A percentile compares a stretch with the other conserved stretches of the same genome.
Evolutionary conservation across 2,329 filamentous ascomycete species (phyloP).

Genomic region (Thyridium curvatum): DNA sequence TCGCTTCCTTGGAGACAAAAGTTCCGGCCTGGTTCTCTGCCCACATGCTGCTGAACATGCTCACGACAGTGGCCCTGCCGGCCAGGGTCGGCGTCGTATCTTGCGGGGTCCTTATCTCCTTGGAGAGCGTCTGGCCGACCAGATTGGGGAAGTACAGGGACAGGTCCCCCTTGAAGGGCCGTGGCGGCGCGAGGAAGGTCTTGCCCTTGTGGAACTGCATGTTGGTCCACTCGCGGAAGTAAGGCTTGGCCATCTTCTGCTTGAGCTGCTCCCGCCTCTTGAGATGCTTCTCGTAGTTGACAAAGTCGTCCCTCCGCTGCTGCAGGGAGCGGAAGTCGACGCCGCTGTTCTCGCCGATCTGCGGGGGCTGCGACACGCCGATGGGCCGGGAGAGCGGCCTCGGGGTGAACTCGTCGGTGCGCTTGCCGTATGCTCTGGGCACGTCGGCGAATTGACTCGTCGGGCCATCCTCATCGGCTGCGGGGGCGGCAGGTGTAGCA

Average conservation of each 20-base stretch:
- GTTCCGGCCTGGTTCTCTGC: constrained; percentile 72
- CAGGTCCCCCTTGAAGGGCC: constrained; percentile 75
- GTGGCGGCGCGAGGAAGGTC: constrained; percentile 77
- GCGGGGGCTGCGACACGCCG: constrained; percentile 69
- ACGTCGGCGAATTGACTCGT: constrained; percentile 47
- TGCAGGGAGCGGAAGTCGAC: constrained; percentile 60
- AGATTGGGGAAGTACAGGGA: constrained; percentile 94
- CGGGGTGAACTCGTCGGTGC: constrained; percentile 48
- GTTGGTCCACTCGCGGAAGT: constrained; percentile 94
- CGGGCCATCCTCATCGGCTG: constrained; percentile 7
- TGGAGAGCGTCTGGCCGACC: constrained; percentile 68
- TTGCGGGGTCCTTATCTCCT: constrained; percentile 36
- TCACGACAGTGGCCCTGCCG: constrained; percentile 72
- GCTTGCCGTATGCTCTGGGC: constrained; percentile 53
- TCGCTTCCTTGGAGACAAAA: constrained; percentile 60
- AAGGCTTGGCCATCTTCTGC: constrained; percentile 73
- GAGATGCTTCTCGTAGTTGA: constrained; percentile 80
- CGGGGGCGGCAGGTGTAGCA: not conserved
- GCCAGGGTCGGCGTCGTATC: constrained; percentile 73
- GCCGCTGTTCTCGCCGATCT: constrained; percentile 75
- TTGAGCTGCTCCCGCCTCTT: constrained; percentile 71
- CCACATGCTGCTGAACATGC: constrained; percentile 78
- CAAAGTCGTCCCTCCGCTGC: constrained; percentile 72
- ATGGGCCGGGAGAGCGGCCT: constrained; percentile 67
- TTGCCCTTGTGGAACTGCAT: constrained; percentile 81